Evolutionary conservation across 1,284 basidiomycete genomes (phyloP), one percentile per base, ranked within the genome.

Genomic region (Thelephora terrestris): DNA sequence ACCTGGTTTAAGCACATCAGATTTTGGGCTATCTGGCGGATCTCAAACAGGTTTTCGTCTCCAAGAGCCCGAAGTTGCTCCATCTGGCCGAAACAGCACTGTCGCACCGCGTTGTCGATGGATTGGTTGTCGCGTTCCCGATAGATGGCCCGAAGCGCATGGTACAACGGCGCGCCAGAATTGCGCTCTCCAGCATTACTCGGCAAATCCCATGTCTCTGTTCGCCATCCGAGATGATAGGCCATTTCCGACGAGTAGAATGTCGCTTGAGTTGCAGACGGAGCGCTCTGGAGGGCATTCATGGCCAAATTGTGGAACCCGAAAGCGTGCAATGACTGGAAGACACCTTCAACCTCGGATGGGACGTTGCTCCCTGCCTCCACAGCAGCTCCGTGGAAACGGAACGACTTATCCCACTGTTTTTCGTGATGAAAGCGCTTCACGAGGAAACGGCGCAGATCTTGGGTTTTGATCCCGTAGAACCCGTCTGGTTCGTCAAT

Each of bases 401-500:
- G 80, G 57, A 99, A 91, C 0, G 93, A 91, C 57, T 86, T 86
- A 35, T 86, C 81, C 85, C 93, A 96, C 58, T 93, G 84, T 10
- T 81, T 77, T 63, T 99, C 96, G 57, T 99, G 95, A 56, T 91
- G 86, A 50, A 95, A 84, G 3, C 91, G 80, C 52, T 81, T 85
- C 39, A 93, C 73, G 32, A 98, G 73, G 50, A 92, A 85, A 38
- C 79, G 75, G 24, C 79, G 76, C 12, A 90, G 74, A 58, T 98
- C 80, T 20, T 70, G 64, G n/a, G 81, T 77, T 52, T 82, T 75
- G 52, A 98, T 91, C 2, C 91, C 92, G 63, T 99, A 99, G 63
- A 99, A 99, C 1, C 95, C 92, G 58, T 99, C 95, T 0, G 94
- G 94, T 59, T 99, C 95, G 59, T 96, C 92, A 50, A 99, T 91